Evolutionary conservation across 768 basidiomycete genomes (phyloP).

Genomic region (Candolleomyces eurysporus): DNA sequence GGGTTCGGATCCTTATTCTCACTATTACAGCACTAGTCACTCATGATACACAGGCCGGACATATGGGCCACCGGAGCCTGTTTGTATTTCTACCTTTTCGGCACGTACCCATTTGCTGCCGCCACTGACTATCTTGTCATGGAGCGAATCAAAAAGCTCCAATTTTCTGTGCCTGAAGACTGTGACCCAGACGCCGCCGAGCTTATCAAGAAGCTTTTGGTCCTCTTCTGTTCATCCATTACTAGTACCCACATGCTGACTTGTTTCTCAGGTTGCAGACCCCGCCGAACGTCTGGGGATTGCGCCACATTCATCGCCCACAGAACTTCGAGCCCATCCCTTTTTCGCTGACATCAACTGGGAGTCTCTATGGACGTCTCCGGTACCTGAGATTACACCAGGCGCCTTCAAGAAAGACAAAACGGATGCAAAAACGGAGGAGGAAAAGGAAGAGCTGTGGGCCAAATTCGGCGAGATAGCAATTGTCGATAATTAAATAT

Average conservation of each 20-base stretch:
- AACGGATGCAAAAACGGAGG: neutral
- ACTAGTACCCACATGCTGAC: neutral
- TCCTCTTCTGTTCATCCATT: constrained; percentile 31
- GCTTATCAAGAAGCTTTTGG: constrained; percentile 75
- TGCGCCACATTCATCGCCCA: constrained; percentile 35
- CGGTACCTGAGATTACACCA: constrained; percentile 37
- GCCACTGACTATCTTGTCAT: constrained; percentile 92
- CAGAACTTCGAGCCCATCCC: constrained; percentile 54
- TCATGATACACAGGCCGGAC: constrained; percentile 64
- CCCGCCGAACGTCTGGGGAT: constrained; percentile 62
- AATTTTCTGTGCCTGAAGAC: constrained; percentile 83
- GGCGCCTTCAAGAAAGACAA: neutral
- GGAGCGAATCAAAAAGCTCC: constrained; percentile 87
- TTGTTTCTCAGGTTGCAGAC: constrained; percentile 45
- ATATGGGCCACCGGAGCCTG: constrained; percentile 96
- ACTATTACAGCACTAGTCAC: constrained; percentile 1
- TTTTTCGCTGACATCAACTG: constrained; percentile 62
- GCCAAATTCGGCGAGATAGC: constrained; percentile 6
- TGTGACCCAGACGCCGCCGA: constrained; percentile 83
- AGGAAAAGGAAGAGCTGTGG: neutral
- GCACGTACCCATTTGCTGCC: constrained; percentile 88
- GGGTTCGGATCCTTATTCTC: constrained; percentile 44
- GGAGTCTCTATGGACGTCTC: constrained; percentile 64
- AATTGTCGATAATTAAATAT: neutral
- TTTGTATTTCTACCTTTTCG: constrained; percentile 89